Conservation (phyloP, 768 basidiomycete species). For the Kwoniella newhampshirensis region DNA sequence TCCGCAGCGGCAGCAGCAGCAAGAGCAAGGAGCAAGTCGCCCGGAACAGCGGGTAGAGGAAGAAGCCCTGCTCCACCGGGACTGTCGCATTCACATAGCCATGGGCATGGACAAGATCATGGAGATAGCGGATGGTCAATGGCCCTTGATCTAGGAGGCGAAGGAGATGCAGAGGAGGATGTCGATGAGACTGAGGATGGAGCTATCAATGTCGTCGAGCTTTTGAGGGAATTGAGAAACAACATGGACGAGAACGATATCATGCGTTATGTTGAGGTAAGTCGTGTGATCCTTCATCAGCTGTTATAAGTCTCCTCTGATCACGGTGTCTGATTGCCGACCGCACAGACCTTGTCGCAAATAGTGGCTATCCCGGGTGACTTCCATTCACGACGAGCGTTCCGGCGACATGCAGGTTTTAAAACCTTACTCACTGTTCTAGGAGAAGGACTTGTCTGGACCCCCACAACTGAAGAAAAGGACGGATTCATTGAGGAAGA, state of each 20-base stretch:
- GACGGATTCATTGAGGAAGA: constrained; percentile 22
- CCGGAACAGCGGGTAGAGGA: constrained; percentile 3
- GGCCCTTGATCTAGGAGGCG: constrained; percentile 5
- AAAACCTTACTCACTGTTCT: constrained; percentile 17
- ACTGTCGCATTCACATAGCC: not conserved
- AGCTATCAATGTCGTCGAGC: constrained; percentile 25
- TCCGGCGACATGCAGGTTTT: constrained; percentile 39
- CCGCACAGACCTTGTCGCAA: constrained; percentile 32
- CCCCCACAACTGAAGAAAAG: not conserved
- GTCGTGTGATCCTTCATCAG: constrained; percentile 1
- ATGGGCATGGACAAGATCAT: not conserved
- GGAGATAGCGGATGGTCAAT: constrained; percentile 23
- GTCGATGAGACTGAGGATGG: constrained; percentile 34
- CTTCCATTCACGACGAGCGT: constrained; percentile 28
- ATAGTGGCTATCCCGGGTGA: constrained; percentile 22
- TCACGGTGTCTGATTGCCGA: not conserved
- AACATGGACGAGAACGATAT: constrained; percentile 17
- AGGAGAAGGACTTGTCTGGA: constrained; percentile 23
- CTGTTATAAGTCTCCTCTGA: not conserved
- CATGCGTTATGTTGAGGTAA: constrained; percentile 40
- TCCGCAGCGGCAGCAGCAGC: not conserved
- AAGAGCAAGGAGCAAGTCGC: constrained; percentile 16
- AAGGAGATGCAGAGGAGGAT: constrained; percentile 18
- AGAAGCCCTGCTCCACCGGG: constrained; percentile 4
- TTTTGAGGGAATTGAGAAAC: constrained; percentile 27